A percentile compares a stretch with the other conserved stretches of the same genome.
Conservation (phyloP, 352 stramenopile genomes). For the Phytopythium litorale region DNA sequence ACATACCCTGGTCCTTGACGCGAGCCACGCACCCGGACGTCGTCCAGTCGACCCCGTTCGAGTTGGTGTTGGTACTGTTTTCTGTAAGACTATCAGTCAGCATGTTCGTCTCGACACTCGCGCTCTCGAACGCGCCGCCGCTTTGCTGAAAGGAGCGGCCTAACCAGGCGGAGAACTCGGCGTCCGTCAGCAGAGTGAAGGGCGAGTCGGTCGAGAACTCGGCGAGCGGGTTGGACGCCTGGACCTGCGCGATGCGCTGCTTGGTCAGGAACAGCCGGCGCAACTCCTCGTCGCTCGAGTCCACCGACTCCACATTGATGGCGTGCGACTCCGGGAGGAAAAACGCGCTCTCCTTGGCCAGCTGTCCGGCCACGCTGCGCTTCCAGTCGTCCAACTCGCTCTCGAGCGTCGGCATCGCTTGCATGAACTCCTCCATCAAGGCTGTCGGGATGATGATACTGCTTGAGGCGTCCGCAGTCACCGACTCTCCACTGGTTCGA, state of each 20-base stretch:
- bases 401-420: constrained; percentile 31
- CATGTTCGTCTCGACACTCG: neutral
- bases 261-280: constrained; percentile 62
- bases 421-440: constrained; percentile 41
- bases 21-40: constrained; percentile 44
- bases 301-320: neutral
- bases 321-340: constrained; percentile 13
- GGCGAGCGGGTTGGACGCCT: constrained; percentile 51
- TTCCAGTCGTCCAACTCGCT: constrained; percentile 49
- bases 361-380: constrained; percentile 35
- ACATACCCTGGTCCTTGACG: constrained; percentile 96
- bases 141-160: constrained; percentile 33
- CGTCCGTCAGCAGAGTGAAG: constrained; percentile 69
- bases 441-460: constrained; percentile 15
- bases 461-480: neutral
- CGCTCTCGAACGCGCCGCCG: constrained; percentile 3
- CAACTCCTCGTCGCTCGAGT: constrained; percentile 37
- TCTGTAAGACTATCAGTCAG: neutral
- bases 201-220: constrained; percentile 62
- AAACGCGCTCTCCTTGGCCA: constrained; percentile 47
- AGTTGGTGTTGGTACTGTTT: neutral
- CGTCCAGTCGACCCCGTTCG: constrained; percentile 52
- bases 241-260: constrained; percentile 43
- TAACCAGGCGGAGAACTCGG: constrained; percentile 58
- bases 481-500: neutral